A percentile compares a stretch with the other conserved stretches of the same genome.
These are phyloP conservation scores for Ophiostoma sp. DNA, from an alignment of 2,329 filamentous ascomycete species.

Conservation along the genomic window DNA sequence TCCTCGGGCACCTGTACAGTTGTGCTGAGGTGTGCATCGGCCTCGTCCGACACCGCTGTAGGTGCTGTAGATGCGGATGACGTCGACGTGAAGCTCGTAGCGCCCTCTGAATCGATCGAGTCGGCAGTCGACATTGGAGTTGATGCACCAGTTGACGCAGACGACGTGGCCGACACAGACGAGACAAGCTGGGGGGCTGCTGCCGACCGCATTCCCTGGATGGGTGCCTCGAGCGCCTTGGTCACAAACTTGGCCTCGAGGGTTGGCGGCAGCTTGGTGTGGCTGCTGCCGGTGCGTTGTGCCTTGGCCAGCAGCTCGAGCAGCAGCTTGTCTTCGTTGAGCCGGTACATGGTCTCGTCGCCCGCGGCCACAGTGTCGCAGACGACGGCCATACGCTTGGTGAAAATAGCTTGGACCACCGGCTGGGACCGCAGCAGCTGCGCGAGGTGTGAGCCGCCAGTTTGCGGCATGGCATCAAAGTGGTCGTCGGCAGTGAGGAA, in stretches of 20 bases:
- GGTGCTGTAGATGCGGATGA: slow-evolving; percentile 27
- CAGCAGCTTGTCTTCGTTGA: slow-evolving; percentile 67
- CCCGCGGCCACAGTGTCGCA: slow-evolving; percentile 81
- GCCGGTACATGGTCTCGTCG: slow-evolving; percentile 77
- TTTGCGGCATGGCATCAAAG: slow-evolving; percentile 53
- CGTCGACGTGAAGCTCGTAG: slow-evolving; percentile 43
- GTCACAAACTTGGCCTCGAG: slow-evolving; percentile 82
- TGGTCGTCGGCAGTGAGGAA: slow-evolving; percentile 69
- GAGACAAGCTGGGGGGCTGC: not conserved
- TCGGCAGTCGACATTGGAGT: slow-evolving; percentile 31
- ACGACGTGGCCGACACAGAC: not conserved
- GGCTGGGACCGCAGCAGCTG: slow-evolving; percentile 47
- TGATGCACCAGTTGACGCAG: not conserved
- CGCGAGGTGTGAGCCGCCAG: slow-evolving; percentile 52
- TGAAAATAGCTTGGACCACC: slow-evolving; percentile 48
- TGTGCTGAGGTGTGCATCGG: slow-evolving; percentile 34
- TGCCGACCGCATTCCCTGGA: slow-evolving; percentile 57
- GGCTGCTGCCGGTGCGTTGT: slow-evolving; percentile 51
- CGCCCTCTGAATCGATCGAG: slow-evolving; percentile 31
- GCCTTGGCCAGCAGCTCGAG: slow-evolving; percentile 65
- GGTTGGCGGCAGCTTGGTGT: slow-evolving; percentile 60
- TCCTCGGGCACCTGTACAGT: slow-evolving; percentile 39
- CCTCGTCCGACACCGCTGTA: not conserved
- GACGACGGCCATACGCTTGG: slow-evolving; percentile 60
- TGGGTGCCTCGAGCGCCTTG: slow-evolving; percentile 68